These are phyloP conservation scores for Oryza longistaminata DNA, from an alignment of 176 grass and related monocot species.

Conservation along the genomic window DNA sequence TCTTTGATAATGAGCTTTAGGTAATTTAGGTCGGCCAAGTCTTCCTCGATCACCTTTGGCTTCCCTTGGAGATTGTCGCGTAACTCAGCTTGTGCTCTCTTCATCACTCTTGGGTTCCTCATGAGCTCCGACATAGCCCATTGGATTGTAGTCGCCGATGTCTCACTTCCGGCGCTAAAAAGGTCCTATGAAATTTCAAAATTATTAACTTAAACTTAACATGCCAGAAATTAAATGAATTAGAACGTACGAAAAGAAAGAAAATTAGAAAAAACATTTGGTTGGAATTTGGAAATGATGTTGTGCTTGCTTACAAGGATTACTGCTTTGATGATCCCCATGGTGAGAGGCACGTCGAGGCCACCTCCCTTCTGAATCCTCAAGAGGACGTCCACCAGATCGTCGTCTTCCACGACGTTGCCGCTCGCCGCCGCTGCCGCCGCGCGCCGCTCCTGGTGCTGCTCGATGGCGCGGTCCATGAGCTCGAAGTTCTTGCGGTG, in stretches of 20 bases:
- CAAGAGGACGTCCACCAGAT: slow-evolving; percentile 35
- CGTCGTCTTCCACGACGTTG: neutral
- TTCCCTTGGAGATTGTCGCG: neutral
- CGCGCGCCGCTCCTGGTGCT: slow-evolving; percentile 36
- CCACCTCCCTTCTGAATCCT: slow-evolving; percentile 32
- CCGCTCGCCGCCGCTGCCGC: neutral
- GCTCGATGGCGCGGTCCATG: slow-evolving; percentile 37
- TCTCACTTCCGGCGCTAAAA: slow-evolving; percentile 18
- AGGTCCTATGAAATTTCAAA: neutral
- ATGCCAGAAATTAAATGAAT: neutral
- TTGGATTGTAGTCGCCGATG: neutral
- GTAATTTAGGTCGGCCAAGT: neutral
- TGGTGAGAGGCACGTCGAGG: slow-evolving; percentile 41
- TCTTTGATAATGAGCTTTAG: slow-evolving; percentile 31
- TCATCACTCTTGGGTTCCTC: slow-evolving; percentile 7
- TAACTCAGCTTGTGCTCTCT: slow-evolving; percentile 14
- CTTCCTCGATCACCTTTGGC: neutral
- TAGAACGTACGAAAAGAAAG: neutral
- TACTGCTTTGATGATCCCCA: slow-evolving; percentile 30
- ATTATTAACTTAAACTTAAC: neutral
- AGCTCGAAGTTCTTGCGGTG: slow-evolving; percentile 36
- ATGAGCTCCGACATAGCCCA: slow-evolving; percentile 44
- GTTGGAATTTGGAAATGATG: too few relatives aligned
- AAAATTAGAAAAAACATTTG: too few relatives aligned
- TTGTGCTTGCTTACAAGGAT: slow-evolving; percentile 38